phyloP scores from a whole-genome alignment of 1,284 basidiomycete species.

The Ganoderma resinaceum region DNA sequence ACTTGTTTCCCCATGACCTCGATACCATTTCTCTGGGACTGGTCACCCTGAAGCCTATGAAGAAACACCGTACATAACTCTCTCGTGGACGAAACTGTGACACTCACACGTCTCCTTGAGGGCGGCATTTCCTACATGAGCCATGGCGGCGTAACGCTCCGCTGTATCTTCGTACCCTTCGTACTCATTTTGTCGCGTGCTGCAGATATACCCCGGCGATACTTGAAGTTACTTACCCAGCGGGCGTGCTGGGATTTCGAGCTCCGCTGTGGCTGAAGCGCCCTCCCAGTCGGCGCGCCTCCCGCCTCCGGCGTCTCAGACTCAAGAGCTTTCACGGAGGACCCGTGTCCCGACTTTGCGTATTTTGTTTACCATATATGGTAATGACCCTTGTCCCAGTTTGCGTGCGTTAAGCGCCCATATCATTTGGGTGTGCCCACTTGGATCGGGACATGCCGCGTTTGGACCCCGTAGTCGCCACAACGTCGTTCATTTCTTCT shows the following conservation, averaged over 20 bases:
- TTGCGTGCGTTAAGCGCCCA: too few relatives aligned
- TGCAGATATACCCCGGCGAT: slow-evolving; percentile 1
- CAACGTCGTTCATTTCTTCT: slow-evolving; percentile 54
- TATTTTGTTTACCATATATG: too few relatives aligned
- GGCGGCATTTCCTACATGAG: slow-evolving; percentile 15
- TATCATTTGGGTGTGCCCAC: too few relatives aligned
- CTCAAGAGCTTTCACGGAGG: too few relatives aligned
- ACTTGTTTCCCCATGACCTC: slow-evolving; percentile 49
- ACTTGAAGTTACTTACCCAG: too few relatives aligned
- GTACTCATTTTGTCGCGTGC: background rate
- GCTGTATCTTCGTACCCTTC: background rate
- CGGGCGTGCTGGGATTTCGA: too few relatives aligned
- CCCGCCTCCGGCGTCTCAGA: too few relatives aligned
- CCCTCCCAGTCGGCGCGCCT: slow-evolving; percentile 25
- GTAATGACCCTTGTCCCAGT: too few relatives aligned
- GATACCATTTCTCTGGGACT: slow-evolving; percentile 37
- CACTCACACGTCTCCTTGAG: slow-evolving; percentile 10
- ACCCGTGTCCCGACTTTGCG: too few relatives aligned
- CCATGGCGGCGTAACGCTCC: background rate
- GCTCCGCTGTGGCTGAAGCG: slow-evolving; percentile 24
- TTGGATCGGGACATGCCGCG: slow-evolving; percentile 46
- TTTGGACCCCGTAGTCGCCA: slow-evolving; percentile 51
- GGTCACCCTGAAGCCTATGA: slow-evolving; percentile 13
- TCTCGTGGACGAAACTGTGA: slow-evolving; percentile 18
- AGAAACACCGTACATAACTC: slow-evolving; percentile 15